Conservation (phyloP, 2,329 filamentous ascomycete genomes). For the Beauveria sp. region DNA sequence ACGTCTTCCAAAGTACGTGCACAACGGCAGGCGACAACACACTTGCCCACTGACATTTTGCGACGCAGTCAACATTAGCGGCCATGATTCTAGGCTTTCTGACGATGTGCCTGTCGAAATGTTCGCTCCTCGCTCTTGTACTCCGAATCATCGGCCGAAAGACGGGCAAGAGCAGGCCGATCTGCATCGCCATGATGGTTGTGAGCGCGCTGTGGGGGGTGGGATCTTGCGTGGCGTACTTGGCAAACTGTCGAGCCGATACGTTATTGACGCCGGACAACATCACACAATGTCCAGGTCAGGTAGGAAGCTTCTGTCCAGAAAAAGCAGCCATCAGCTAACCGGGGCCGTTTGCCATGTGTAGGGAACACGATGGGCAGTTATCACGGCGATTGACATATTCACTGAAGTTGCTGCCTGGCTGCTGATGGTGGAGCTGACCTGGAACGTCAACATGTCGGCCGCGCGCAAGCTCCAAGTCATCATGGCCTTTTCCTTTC, state of each 20-base stretch:
- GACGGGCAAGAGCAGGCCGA: slow-evolving; percentile 8
- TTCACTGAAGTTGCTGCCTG: slow-evolving; percentile 15
- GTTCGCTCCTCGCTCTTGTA: slow-evolving; percentile 15
- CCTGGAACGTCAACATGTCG: slow-evolving; percentile 15
- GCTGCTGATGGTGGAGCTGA: slow-evolving; percentile 12
- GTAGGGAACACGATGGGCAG: slow-evolving; percentile 11
- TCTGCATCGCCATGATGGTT: slow-evolving; percentile 11
- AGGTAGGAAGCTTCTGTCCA: not conserved
- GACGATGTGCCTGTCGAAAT: slow-evolving; percentile 13
- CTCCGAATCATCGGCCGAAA: slow-evolving; percentile 14
- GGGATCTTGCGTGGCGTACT: slow-evolving; percentile 4
- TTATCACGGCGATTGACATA: slow-evolving; percentile 14
- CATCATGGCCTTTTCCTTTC: slow-evolving; percentile 16
- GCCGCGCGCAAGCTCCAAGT: slow-evolving; percentile 14
- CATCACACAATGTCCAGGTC: slow-evolving; percentile 6
- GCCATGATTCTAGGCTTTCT: slow-evolving; percentile 10
- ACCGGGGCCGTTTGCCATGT: not conserved
- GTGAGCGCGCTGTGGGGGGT: slow-evolving; percentile 12
- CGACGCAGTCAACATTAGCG: slow-evolving; percentile 3
- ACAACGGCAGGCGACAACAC: not conserved
- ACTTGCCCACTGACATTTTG: not conserved
- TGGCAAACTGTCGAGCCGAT: slow-evolving; percentile 3
- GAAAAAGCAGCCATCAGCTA: not conserved
- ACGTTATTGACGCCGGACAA: slow-evolving; percentile 3
- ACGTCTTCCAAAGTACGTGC: slow-evolving; percentile 2